Conservation (phyloP, 805 yeast species). For the Myxozyma nipponensis region DNA sequence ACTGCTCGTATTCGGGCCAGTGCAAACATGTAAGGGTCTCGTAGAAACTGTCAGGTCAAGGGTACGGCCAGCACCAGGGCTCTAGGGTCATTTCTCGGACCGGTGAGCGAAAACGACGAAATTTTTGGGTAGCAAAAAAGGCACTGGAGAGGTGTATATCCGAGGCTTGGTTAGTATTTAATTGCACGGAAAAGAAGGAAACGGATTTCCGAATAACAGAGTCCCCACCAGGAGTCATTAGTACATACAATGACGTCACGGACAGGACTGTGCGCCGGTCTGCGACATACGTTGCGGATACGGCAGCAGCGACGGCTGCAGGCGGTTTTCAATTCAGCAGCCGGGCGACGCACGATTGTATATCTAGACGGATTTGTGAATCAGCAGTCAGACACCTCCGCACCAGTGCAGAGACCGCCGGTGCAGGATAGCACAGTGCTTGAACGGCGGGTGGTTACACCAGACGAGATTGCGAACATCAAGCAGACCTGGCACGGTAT, state of each 20-base stretch:
- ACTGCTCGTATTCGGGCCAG: too few relatives aligned
- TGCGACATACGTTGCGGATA: not conserved
- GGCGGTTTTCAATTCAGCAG: not conserved
- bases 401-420: not conserved
- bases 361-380: constrained; percentile 5
- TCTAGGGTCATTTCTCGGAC: too few relatives aligned
- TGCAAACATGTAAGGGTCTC: too few relatives aligned
- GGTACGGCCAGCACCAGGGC: too few relatives aligned
- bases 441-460: not conserved
- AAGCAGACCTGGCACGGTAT: constrained; percentile 12
- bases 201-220: too few relatives aligned
- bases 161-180: too few relatives aligned
- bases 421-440: not conserved
- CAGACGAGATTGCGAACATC: not conserved
- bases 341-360: constrained; percentile 8
- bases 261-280: not conserved
- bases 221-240: too few relatives aligned
- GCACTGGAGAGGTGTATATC: too few relatives aligned
- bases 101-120: too few relatives aligned
- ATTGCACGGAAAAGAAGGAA: not conserved
- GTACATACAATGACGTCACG: not conserved
- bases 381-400: not conserved
- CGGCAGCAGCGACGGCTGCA: not conserved
- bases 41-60: too few relatives aligned
- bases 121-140: too few relatives aligned